Percentiles rank a stretch among this genome's conserved stretches.
Conservation (phyloP, 2,329 filamentous ascomycete species). For the Beauveria sp. region DNA sequence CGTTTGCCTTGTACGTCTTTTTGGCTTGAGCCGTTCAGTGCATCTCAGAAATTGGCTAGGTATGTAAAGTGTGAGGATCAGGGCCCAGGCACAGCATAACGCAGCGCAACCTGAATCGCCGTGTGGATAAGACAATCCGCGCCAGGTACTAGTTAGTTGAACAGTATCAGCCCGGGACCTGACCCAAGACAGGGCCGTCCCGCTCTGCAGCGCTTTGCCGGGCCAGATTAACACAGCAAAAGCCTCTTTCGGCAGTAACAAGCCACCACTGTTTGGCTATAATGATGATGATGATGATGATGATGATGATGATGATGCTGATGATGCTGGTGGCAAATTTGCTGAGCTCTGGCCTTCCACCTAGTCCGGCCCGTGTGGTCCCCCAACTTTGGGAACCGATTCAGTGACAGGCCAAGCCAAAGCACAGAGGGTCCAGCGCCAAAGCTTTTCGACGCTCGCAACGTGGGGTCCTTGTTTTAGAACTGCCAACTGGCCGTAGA, state of each 20-base stretch:
- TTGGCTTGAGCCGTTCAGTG: background rate
- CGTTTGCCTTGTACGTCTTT: background rate
- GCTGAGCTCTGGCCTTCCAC: background rate
- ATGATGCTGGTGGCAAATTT: background rate
- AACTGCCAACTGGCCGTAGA: background rate
- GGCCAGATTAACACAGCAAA: background rate
- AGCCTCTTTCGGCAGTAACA: background rate
- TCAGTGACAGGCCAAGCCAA: background rate
- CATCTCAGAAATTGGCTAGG: background rate
- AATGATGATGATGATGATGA: too few species aligned
- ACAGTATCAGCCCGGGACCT: background rate
- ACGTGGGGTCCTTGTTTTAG: conserved; percentile 4
- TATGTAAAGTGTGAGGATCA: background rate
- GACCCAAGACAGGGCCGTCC: conserved; percentile 6
- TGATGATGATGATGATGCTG: too few species aligned
- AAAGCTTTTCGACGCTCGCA: background rate
- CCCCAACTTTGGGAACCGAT: background rate
- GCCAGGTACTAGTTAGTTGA: background rate
- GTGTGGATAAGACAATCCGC: background rate
- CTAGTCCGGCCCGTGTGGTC: background rate
- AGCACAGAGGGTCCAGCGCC: background rate
- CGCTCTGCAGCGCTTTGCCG: conserved; percentile 1
- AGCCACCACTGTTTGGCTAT: background rate
- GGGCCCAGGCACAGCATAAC: background rate
- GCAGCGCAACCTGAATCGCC: conserved; percentile 5